Evolutionary conservation across 257 asterid species (phyloP), one percentile per base, ranked within the genome.

Genomic region (Nyctanthes arbortristis): DNA sequence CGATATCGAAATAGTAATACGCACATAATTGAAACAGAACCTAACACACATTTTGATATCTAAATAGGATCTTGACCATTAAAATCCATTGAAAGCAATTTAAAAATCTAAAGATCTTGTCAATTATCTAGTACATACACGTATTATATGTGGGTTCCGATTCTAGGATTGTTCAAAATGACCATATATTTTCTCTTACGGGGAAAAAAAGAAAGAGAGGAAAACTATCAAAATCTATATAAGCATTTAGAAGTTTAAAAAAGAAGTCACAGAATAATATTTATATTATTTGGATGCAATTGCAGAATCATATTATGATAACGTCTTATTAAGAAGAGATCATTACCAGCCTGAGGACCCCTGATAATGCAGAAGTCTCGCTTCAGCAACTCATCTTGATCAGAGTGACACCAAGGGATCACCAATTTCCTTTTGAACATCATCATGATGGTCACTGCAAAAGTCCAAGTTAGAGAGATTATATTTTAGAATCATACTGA

Each of bases 261-360:
- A 39, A 28, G 30, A 56, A 18, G 43, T 13, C 28, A 29, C 34
- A 3, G 40, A 22, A 18, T 25, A 28, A 30, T 36, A 58, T 24
- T 27, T n/a, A 3, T 24, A 52, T 52, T 45, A 45, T 24, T n/a
- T 45, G 24, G 24, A 9, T 31, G 24, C 24, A 24, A 9, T 52
- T 52, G 30, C 31, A 8, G 16, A 52, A 9, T 25, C 4, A 10
- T 18, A 63, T 61, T 57, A n/a, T 68, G 56, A 54, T 35, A 24
- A 40, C 55, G 56, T 63, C 20, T 28, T 56, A 25, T 47, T 13
- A 24, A 24, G 70, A 35, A 29, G 49, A 24, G 28, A 31, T 33
- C 35, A 45, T 69, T 85, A 87, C 93, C 95, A 70, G 83, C 74
- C 68, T 58, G 79, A 39, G 85, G 76, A 73, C 9, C 70, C 76